Evolutionary conservation across 2,329 filamentous ascomycete genomes (phyloP), one percentile per base, ranked within the genome.

Genomic region (Lasiodiplodia hormozganensis): DNA sequence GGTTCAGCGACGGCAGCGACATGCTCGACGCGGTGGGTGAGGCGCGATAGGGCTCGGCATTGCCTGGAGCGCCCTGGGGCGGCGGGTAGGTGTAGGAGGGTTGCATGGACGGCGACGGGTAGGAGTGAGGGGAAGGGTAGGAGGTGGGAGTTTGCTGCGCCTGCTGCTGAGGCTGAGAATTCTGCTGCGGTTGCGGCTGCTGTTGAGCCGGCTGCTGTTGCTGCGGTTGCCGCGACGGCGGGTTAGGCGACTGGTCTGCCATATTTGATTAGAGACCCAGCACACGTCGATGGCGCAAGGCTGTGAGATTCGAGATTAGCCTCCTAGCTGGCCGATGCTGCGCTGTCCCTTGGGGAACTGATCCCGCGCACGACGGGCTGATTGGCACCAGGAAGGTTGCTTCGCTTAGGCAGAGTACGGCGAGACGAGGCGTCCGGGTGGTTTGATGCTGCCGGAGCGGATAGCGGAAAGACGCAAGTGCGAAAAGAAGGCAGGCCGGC

Each of bases 21-120:
- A 81, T 79, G 71, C 76, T 81, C 72, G 80, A 78, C 76, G 74
- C 80, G 75, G 78, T 82, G 69, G 75, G 84, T 74, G 74, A 85
- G 72, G 78, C 82, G 72, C 82, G 80, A 72, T 84, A 83, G 71
- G 80, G 76, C 70, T 85, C 82, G 70, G 74, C 74, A 70, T 67
- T 71, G 60, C 73, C 71, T 73, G 77, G 77, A n/a, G 58, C 49
- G 67, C 74, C 77, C 62, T 78, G 79, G 21, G 77, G 77, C 69
- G 81, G 79, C 68, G 84, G 83, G 70, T 85, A 85, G 47, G 79
- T 76, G 78, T 85, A 85, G 58, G 83, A 81, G 47, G 83, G 78
- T 73, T 79, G 77, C 78, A 81, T 83, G 65, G 83, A 83, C 51
- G 84, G 84, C 65, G 83, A 85, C 11, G 84, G 83, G 72, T 85